Percentiles rank a stretch among this genome's conserved stretches.
phyloP scores from a whole-genome alignment of 257 asterid genomes.

The Fraxinus excelsior region DNA sequence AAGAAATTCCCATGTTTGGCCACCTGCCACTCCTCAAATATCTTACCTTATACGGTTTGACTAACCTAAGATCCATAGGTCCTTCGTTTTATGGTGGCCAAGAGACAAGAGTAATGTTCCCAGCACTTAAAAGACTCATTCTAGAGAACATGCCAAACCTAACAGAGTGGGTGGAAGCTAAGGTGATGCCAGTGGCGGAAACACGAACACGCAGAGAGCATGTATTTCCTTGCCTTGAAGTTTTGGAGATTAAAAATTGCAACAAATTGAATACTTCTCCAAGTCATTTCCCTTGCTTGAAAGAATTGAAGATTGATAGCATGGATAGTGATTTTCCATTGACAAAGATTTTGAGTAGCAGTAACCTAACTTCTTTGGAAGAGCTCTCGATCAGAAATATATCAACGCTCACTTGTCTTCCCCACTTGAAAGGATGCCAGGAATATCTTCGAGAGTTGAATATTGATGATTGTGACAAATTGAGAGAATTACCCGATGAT shows the following conservation, averaged over 20 bases:
- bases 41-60: conserved; percentile 5
- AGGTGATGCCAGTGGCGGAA: neutral
- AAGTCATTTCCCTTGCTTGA: conserved; percentile 30
- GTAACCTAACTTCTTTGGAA: conserved; percentile 17
- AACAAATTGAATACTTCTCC: conserved; percentile 26
- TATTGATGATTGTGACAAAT: neutral
- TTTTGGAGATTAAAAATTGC: conserved; percentile 2
- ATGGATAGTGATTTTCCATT: conserved; percentile 1
- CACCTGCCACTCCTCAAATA: conserved; percentile 28
- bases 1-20: conserved; percentile 33
- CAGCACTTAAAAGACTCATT: conserved; percentile 17
- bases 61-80: conserved; percentile 18
- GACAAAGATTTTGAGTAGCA: conserved; percentile 14
- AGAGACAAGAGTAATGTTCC: conserved; percentile 14
- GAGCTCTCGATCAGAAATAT: neutral
- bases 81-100: conserved; percentile 26
- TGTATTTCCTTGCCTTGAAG: conserved; percentile 29
- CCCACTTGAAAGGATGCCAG: neutral
- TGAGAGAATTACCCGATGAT: neutral
- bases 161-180: conserved; percentile 25
- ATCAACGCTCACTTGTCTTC: conserved; percentile 1
- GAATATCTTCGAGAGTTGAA: neutral
- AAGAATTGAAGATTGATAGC: neutral
- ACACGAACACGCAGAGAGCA: neutral
- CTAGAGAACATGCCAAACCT: conserved; percentile 21